A percentile compares a stretch with the other conserved stretches of the same genome.
These are phyloP conservation scores for Cyphellophora attinorum DNA, from an alignment of 2,329 filamentous ascomycete genomes.

Conservation along the genomic window DNA sequence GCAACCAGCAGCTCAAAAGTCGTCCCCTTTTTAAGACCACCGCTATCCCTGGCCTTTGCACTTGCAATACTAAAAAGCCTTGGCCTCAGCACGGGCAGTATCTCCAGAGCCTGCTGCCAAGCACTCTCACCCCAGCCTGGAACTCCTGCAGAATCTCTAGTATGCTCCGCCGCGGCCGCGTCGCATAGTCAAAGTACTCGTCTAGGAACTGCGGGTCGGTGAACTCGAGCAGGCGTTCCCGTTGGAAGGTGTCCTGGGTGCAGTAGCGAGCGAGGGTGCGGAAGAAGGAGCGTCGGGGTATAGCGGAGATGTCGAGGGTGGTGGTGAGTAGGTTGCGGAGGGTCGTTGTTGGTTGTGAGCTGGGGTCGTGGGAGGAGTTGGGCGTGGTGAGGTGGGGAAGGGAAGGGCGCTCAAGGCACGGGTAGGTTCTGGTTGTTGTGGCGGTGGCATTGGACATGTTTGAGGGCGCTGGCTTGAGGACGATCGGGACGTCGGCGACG, in stretches of 20 bases:
- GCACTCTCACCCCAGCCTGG: slow-evolving; percentile 71
- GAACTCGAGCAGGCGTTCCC: slow-evolving; percentile 75
- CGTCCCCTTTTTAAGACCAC: slow-evolving; percentile 24
- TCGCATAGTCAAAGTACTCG: slow-evolving; percentile 93
- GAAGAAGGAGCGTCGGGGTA: slow-evolving; percentile 83
- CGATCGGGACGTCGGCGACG: slow-evolving; percentile 59
- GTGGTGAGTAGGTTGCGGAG: slow-evolving; percentile 68
- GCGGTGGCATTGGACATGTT: slow-evolving; percentile 2
- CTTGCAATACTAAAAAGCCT: slow-evolving; percentile 81
- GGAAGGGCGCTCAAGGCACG: neutral
- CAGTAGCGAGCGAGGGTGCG: slow-evolving; percentile 65
- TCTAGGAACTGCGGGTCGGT: slow-evolving; percentile 69
- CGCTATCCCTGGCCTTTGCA: neutral
- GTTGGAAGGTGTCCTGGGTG: slow-evolving; percentile 63
- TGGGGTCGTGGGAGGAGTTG: slow-evolving; percentile 25
- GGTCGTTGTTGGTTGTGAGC: slow-evolving; percentile 34
- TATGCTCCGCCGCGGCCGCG: slow-evolving; percentile 78
- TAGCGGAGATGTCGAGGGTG: slow-evolving; percentile 80
- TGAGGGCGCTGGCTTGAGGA: slow-evolving; percentile 6
- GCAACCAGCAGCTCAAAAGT: slow-evolving; percentile 68
- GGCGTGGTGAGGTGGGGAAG: slow-evolving; percentile 4
- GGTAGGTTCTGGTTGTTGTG: no score
- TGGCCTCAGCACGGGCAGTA: slow-evolving; percentile 76
- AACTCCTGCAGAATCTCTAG: slow-evolving; percentile 91
- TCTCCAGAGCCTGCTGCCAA: slow-evolving; percentile 57